These are phyloP conservation scores for Prunus persica DNA, from an alignment of 306 rosid genomes.

Conservation along the genomic window DNA sequence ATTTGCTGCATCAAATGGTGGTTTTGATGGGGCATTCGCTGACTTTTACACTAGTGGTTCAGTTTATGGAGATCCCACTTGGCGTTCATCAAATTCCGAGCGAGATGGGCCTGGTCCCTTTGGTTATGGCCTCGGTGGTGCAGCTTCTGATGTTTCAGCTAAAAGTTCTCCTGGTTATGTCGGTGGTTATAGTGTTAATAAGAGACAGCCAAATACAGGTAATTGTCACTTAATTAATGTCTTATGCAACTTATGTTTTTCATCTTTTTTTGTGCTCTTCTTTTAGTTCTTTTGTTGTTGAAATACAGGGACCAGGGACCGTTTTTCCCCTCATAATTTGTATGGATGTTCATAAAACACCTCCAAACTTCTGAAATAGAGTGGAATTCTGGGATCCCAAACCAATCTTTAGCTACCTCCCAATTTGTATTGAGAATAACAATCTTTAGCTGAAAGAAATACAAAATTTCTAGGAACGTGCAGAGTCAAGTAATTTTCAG, in stretches of 20 bases:
- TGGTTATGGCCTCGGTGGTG: conserved; percentile 64
- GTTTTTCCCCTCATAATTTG: too few species aligned
- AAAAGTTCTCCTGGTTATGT: conserved; percentile 61
- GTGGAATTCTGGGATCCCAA: too few species aligned
- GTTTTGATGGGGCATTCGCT: conserved; percentile 34
- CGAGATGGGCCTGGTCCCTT: conserved; percentile 58
- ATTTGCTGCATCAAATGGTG: conserved; percentile 42
- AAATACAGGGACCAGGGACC: not conserved
- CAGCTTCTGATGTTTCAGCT: conserved; percentile 68
- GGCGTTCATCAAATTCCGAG: conserved; percentile 62
- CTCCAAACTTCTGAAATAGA: not conserved
- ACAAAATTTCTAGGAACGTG: too few species aligned
- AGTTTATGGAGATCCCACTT: conserved; percentile 47
- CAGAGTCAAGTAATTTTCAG: not conserved
- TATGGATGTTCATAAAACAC: not conserved
- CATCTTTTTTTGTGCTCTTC: not conserved
- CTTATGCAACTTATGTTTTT: not conserved
- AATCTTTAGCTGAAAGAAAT: too few species aligned
- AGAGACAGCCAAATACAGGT: conserved; percentile 80
- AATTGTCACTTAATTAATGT: not conserved
- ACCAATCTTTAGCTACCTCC: too few species aligned
- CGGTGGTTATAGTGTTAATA: conserved; percentile 62
- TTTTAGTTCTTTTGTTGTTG: not conserved
- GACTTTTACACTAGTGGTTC: conserved; percentile 24
- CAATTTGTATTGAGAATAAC: too few species aligned